Evolutionary conservation across 805 yeast species (phyloP).

Genomic region (Metschnikowia bowlesiae): DNA sequence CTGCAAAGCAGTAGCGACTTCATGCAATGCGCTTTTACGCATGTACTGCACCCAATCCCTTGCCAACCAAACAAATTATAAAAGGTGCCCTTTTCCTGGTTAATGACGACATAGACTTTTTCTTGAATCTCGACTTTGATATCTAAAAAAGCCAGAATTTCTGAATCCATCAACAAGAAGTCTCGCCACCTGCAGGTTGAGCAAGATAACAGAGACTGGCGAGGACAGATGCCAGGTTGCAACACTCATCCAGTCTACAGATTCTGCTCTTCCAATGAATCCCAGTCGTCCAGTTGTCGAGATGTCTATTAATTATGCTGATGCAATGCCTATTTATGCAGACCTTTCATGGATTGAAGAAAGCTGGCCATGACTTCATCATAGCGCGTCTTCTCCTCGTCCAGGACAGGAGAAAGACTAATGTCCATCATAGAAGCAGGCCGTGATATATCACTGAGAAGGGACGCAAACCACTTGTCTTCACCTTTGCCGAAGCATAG

Average conservation of each 20-base stretch:
- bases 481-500: constrained; percentile 79
- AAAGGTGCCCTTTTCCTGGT: not conserved
- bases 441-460: constrained; percentile 48
- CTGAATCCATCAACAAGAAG: no score
- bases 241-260: not conserved
- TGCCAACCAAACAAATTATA: not conserved
- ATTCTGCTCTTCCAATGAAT: not conserved
- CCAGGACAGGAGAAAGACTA: constrained; percentile 18
- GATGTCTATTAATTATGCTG: not conserved
- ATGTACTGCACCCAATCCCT: not conserved
- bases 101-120: not conserved
- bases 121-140: no score
- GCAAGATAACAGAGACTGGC: no score
- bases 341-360: constrained; percentile 15
- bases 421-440: constrained; percentile 16
- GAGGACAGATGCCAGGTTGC: no score
- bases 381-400: constrained; percentile 24
- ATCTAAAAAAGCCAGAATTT: no score
- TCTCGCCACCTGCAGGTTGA: no score
- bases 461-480: constrained; percentile 52
- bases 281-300: no score
- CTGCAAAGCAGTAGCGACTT: not conserved
- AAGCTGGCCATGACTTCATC: constrained; percentile 24
- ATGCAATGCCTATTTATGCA: not conserved
- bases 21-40: not conserved